Conservation (phyloP, 2,329 filamentous ascomycete genomes). For the Penicillium sp. region DNA sequence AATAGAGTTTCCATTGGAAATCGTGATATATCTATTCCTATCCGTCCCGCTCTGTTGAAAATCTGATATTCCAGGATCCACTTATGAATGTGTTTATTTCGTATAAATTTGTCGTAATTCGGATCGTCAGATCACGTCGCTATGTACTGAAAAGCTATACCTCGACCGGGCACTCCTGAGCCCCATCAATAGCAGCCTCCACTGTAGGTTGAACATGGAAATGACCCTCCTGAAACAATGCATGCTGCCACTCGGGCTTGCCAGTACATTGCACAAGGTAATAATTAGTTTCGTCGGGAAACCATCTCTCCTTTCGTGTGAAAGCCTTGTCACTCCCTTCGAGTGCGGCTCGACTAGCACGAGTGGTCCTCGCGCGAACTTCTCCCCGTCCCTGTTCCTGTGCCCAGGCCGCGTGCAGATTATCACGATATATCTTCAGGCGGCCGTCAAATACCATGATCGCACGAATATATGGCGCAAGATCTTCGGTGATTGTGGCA, state of each 20-base stretch:
- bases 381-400: constrained; percentile 46
- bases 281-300: constrained; percentile 62
- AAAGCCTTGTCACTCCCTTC: constrained; percentile 70
- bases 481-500: constrained; percentile 66
- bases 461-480: constrained; percentile 85
- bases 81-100: neutral
- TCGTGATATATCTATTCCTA: no score
- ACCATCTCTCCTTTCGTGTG: constrained; percentile 72
- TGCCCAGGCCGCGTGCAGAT: constrained; percentile 62
- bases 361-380: constrained; percentile 68
- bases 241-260: constrained; percentile 41
- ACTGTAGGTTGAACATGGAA: constrained; percentile 26
- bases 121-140: neutral
- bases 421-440: constrained; percentile 67
- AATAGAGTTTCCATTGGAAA: neutral
- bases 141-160: neutral
- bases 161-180: neutral
- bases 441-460: constrained; percentile 76
- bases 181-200: neutral
- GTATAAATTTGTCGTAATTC: neutral
- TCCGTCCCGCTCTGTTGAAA: neutral
- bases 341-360: constrained; percentile 72
- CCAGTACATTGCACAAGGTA: constrained; percentile 66
- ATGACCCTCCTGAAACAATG: constrained; percentile 33
- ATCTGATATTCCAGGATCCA: neutral